Base-by-base conservation (phyloP, 331 rosid genomes). In the Quercus phellos region DNA sequence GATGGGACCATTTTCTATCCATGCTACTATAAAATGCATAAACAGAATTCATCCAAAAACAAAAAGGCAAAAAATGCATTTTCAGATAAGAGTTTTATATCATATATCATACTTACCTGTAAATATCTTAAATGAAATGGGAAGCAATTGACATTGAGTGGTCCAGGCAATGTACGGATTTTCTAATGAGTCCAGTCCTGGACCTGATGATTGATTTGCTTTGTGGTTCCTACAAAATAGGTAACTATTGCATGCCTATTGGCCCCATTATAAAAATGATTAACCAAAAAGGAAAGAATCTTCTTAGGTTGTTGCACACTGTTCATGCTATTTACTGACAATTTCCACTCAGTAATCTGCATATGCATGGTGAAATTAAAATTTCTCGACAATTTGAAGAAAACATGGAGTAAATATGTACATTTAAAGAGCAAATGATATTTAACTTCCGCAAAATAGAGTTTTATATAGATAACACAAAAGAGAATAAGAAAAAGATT, bases 171-270 rank as follows among this genome's bases (percentile, higher is more conserved):
- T 61, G 81, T 89, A 38, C 94, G 19, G 97, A 93, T 77, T 95
- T 95, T 88, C 88, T 95, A 97, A 91, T 55, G 88, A 76, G 88
- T 95, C 91, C 68, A 1, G 42, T 9, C 96, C 98, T 19, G 98
- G 99, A 82, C 91, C 99, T 21, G 79, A 93, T 93, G 88, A 93
- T 86, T 1, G 97, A 98, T 81, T 87, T 95, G 92, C 99, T 84
- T 98, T 87, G 55, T 93, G 98, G 80, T 81, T 88, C 86, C 99
- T 95, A 85, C 80, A 80, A 81, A 66, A 53, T 73, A 78, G 19
- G 30, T 54, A 68, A 29, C 73, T 17, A 74, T 6, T 26, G 59
- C 29, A 72, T 7, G 35, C 35, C 35, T 0, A 29, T 29, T 29
- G 42, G 11, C 43, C 0, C 72, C 63, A 69, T 75, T 29, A 78